Conservation (phyloP, 2,329 filamentous ascomycete genomes). For the Zymoseptoria passerinii region DNA sequence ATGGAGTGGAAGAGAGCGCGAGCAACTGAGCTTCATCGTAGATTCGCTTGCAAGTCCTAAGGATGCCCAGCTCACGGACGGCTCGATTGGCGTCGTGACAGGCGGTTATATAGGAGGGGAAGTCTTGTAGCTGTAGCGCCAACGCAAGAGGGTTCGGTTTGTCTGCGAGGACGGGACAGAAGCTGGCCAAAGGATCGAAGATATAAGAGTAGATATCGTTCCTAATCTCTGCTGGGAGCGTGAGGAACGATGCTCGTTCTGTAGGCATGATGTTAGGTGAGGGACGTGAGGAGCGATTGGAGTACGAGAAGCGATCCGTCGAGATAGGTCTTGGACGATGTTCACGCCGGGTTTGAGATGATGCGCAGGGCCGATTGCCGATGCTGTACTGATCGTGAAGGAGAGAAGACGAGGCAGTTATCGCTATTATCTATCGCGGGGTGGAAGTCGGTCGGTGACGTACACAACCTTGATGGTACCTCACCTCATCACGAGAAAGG, state of each 20-base stretch:
- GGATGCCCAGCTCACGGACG: slow-evolving; percentile 11
- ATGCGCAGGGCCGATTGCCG: not conserved
- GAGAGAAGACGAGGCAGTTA: not conserved
- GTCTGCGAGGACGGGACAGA: not conserved
- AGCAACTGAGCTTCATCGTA: slow-evolving; percentile 26
- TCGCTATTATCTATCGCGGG: not conserved
- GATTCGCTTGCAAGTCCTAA: slow-evolving; percentile 22
- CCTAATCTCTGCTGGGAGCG: slow-evolving; percentile 24
- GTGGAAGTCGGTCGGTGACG: slow-evolving; percentile 1
- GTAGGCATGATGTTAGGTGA: slow-evolving; percentile 2
- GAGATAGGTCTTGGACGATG: not conserved
- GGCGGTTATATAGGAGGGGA: slow-evolving; percentile 1
- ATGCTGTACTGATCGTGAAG: not conserved
- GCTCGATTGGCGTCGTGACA: slow-evolving; percentile 5
- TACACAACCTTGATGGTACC: slow-evolving; percentile 1
- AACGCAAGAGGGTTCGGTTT: slow-evolving; percentile 8
- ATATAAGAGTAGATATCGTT: slow-evolving; percentile 24
- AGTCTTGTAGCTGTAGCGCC: slow-evolving; percentile 11
- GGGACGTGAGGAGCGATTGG: not conserved
- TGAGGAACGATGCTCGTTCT: slow-evolving; percentile 17
- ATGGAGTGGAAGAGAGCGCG: slow-evolving; percentile 24
- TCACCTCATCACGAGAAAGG: not conserved
- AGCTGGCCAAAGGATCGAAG: slow-evolving; percentile 11
- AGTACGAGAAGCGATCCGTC: not conserved
- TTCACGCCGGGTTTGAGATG: not conserved